Evolutionary conservation across 305 asterid species (phyloP).

Genomic region (Fraxinus paxiana): DNA sequence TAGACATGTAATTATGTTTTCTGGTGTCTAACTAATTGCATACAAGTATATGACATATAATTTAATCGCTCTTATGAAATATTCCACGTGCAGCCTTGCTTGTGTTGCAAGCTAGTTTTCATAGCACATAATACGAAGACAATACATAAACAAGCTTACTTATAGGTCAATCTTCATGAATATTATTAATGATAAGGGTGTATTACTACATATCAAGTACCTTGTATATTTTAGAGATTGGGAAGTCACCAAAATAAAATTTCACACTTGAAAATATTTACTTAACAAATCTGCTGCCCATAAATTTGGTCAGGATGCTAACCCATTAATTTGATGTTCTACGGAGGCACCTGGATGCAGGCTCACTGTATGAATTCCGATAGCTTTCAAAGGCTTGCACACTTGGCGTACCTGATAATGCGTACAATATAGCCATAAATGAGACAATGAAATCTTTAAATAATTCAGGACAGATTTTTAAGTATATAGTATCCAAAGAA

Average conservation of each 20-base stretch:
- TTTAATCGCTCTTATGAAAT: not conserved
- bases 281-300: not conserved
- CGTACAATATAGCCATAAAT: not conserved
- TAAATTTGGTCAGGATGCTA: conserved; percentile 8
- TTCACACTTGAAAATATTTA: not conserved
- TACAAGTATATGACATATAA: not conserved
- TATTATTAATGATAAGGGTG: not conserved
- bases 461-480: not conserved
- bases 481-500: not conserved
- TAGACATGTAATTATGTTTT: not conserved
- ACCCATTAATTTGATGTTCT: conserved; percentile 48
- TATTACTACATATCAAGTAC: not conserved
- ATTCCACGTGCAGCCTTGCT: not conserved
- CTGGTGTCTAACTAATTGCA: not conserved
- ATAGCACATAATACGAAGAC: not conserved
- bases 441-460: not conserved
- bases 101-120: not conserved
- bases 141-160: not conserved
- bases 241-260: not conserved
- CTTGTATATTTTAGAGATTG: not conserved
- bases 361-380: conserved; percentile 45
- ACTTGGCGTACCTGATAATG: conserved; percentile 37
- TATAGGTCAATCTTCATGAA: not conserved
- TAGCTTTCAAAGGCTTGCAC: conserved; percentile 44
- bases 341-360: conserved; percentile 46